Evolutionary conservation across 225 moss, liverwort and hornwort genomes (phyloP), one percentile per base, ranked within the genome.

Genomic region (Antitrichia curtipendula): DNA sequence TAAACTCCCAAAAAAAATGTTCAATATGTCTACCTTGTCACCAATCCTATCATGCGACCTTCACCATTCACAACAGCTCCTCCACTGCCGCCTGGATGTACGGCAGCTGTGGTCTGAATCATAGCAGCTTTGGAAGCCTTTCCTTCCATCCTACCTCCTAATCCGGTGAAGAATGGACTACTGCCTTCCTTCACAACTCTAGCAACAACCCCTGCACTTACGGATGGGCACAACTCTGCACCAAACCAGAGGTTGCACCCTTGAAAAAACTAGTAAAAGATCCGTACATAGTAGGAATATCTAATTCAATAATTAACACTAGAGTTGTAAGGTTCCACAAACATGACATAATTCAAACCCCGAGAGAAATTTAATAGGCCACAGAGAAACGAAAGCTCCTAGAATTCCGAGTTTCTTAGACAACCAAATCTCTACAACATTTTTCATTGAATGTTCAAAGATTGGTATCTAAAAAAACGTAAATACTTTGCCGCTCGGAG

Each of bases 71-170:
- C 97, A 75, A 99, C 98, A 85, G 97, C 97, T 89, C 98, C 98
- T 62, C 98, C 98, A 91, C 98, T 99, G 77, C 98, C 97, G 58
- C 98, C 98, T 78, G 98, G 97, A 90, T 99, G 97, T 61, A 99
- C 98, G 78, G 97, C 96, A 68, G 98, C 98, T 83, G 98, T 99
- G 69, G 98, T 99, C 90, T 99, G 97, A 57, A 99, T 87, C 98
- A 99, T 99, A 38, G 98, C 98, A 75, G 96, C 95, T 90, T 91
- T 89, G 78, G 90, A 84, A 54, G 88, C 80, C 59, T 89, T 89
- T 47, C 82, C 93, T 84, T 89, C 92, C 84, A 71, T 91, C 84
- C 82, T 81, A 52, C 75, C 69, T 71, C 62, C 88, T 89, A 89
- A 72, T 74, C 91, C 91, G 57, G 83, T 88, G 59, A 92, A 92